Conservation (phyloP, 352 stramenopile species). For the Blastocystis sp. region DNA sequence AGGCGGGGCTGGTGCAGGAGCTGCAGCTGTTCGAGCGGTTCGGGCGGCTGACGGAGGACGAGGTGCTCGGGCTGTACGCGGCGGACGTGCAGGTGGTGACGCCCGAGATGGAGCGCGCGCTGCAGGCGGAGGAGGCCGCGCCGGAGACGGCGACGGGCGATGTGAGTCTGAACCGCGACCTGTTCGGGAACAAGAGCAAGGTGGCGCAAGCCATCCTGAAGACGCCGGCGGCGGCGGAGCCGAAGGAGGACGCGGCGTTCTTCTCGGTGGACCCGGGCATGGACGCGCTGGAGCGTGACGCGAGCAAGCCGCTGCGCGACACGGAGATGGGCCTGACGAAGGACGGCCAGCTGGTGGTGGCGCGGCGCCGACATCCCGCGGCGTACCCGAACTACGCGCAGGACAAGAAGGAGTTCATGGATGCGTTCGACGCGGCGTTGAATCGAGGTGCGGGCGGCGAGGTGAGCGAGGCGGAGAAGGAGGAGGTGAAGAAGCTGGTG, state of each 20-base stretch:
- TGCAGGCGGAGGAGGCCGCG: neutral
- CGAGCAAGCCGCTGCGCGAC: constrained; percentile 28
- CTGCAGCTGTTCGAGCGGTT: neutral
- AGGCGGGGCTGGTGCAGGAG: neutral
- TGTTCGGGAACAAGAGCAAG: neutral
- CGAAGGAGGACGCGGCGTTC: neutral
- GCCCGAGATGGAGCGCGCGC: constrained; percentile 10
- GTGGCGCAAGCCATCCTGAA: neutral
- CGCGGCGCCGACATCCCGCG: neutral
- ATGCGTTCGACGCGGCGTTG: neutral
- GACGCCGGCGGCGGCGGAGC: neutral
- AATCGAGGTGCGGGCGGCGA: neutral
- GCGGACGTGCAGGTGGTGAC: constrained; percentile 7
- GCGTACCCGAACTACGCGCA: neutral
- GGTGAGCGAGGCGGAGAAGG: neutral
- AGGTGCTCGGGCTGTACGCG: neutral
- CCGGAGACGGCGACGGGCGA: neutral
- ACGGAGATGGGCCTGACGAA: constrained; percentile 13
- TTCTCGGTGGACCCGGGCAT: constrained; percentile 5
- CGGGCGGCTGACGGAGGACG: neutral
- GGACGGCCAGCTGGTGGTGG: constrained; percentile 10
- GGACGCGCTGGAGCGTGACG: constrained; percentile 2
- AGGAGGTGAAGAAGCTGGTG: neutral
- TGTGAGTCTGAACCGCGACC: neutral
- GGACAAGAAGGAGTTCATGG: constrained; percentile 35